Evolutionary conservation across 106 monocot genomes (phyloP), one percentile per base, ranked within the genome.

Genomic region (Narthecium ossifragum): DNA sequence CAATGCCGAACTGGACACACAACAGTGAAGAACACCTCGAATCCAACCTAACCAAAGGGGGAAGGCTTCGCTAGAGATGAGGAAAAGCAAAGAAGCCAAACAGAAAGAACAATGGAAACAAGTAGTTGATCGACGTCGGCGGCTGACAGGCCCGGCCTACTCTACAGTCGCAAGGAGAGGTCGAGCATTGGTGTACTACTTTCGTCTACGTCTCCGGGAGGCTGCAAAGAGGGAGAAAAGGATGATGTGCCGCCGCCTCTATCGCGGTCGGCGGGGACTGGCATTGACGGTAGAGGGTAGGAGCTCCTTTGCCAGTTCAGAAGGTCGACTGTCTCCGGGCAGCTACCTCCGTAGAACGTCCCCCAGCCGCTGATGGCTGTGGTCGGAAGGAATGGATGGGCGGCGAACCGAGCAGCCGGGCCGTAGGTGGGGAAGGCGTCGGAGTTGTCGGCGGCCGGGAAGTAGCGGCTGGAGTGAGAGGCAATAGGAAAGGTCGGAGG

Each of bases 281-380:
- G 3, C 32, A 32, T 20, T 3, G 34, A 7, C 10, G n/a, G 55
- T n/a, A 18, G 24, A 2, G 51, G 60, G 56, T 75, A 49, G 20
- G 72, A 72, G 4, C 55, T 66, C 30, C 75, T 69, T 34, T 65
- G 75, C 84, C 84, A 79, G 62, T 79, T 84, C 28, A 79, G 68
- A 22, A 75, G 47, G 38, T 84, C 80, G 24, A 65, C 59, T 15
- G 72, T 72, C 76, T 73, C 72, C 18, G 57, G 33, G 24, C 53
- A 43, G 24, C 51, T 59, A 18, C 5, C 33, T 5, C 39, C 70
- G 13, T 26, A 46, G 34, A 24, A 34, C 38, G 36, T 27, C 8
- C 64, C 59, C 13, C 70, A 27, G 27, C 32, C 21, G 59, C 23
- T 60, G 34, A 59, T 33, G 9, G 26, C 60, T 12, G 59, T 17